Percentiles rank a stretch among this genome's conserved stretches.
These are phyloP conservation scores for Steccherinum ochraceum DNA, from an alignment of 768 basidiomycete species.

Conservation along the genomic window DNA sequence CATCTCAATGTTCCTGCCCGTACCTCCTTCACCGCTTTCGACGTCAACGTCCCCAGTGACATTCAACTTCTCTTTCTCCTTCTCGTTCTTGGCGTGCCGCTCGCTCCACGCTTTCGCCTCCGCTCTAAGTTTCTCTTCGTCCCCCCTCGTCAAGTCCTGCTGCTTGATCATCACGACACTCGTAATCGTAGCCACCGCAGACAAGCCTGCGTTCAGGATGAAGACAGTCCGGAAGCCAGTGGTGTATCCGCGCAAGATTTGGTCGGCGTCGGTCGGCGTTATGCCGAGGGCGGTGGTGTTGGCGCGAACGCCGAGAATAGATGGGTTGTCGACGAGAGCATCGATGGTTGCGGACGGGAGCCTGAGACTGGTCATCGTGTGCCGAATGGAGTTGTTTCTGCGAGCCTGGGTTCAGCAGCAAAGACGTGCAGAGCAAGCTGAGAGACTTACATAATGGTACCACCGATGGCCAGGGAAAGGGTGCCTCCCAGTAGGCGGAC, in stretches of 20 bases:
- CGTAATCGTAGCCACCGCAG: constrained; percentile 47
- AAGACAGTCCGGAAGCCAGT: constrained; percentile 55
- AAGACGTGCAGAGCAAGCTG: background rate
- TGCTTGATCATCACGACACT: constrained; percentile 57
- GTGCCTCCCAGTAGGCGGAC: constrained; percentile 67
- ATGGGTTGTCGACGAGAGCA: constrained; percentile 44
- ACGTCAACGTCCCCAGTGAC: background rate
- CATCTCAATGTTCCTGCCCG: constrained; percentile 2
- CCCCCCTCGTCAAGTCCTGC: constrained; percentile 49
- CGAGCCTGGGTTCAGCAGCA: too few relatives aligned
- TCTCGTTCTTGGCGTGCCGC: constrained; percentile 8
- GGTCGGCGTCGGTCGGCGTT: constrained; percentile 27
- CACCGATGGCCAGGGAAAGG: constrained; percentile 54
- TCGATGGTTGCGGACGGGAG: constrained; percentile 33
- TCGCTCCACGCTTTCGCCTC: constrained; percentile 23
- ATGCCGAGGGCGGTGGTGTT: constrained; percentile 29
- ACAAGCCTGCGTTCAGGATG: constrained; percentile 51
- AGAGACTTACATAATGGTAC: constrained; percentile 44
- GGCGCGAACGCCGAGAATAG: constrained; percentile 25
- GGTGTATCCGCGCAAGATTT: constrained; percentile 47
- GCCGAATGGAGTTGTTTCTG: constrained; percentile 43
- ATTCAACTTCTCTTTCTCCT: constrained; percentile 2
- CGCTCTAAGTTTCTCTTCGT: constrained; percentile 45
- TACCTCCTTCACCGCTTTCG: background rate
- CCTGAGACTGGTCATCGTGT: constrained; percentile 31